phyloP scores from a whole-genome alignment of 2,329 filamentous ascomycete genomes.

The Arachnomyces sp. region DNA sequence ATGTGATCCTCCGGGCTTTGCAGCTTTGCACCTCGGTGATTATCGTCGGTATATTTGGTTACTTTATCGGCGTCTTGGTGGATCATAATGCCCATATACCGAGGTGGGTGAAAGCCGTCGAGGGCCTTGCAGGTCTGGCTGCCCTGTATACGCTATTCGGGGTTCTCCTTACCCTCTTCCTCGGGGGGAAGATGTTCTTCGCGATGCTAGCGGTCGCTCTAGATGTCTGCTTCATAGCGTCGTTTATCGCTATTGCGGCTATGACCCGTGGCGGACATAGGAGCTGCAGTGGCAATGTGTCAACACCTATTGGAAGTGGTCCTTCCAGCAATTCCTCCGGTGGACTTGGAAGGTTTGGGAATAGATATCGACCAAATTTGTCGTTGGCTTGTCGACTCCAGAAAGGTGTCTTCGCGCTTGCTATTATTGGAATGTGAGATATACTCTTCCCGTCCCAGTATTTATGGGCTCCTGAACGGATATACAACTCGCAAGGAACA shows the following conservation, averaged over 20 bases:
- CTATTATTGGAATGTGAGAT: slow-evolving; percentile 66
- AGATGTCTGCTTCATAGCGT: slow-evolving; percentile 66
- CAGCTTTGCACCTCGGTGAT: slow-evolving; percentile 65
- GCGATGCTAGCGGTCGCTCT: slow-evolving; percentile 65
- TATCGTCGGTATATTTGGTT: slow-evolving; percentile 70
- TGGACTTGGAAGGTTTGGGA: slow-evolving; percentile 32
- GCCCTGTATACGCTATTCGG: slow-evolving; percentile 66
- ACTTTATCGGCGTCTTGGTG: slow-evolving; percentile 68
- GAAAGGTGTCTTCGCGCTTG: slow-evolving; percentile 66
- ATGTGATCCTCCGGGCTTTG: slow-evolving; percentile 64
- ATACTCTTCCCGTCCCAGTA: not conserved
- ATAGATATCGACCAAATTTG: slow-evolving; percentile 26
- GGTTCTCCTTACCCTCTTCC: slow-evolving; percentile 67
- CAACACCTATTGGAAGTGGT: slow-evolving; percentile 62
- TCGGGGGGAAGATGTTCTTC: slow-evolving; percentile 66
- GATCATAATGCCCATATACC: slow-evolving; percentile 57
- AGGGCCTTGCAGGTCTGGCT: slow-evolving; percentile 66
- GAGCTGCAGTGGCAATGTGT: slow-evolving; percentile 56
- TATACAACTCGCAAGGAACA: too few relatives aligned
- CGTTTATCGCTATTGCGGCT: slow-evolving; percentile 73
- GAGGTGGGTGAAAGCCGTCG: slow-evolving; percentile 61
- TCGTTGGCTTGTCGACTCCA: slow-evolving; percentile 65
- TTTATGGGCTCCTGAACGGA: slow-evolving; percentile 4
- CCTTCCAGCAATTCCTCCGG: slow-evolving; percentile 42
- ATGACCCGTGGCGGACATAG: slow-evolving; percentile 61